These are phyloP conservation scores for Penicillium arizonense DNA, from an alignment of 495 filamentous ascomycete genomes.

Conservation along the genomic window DNA sequence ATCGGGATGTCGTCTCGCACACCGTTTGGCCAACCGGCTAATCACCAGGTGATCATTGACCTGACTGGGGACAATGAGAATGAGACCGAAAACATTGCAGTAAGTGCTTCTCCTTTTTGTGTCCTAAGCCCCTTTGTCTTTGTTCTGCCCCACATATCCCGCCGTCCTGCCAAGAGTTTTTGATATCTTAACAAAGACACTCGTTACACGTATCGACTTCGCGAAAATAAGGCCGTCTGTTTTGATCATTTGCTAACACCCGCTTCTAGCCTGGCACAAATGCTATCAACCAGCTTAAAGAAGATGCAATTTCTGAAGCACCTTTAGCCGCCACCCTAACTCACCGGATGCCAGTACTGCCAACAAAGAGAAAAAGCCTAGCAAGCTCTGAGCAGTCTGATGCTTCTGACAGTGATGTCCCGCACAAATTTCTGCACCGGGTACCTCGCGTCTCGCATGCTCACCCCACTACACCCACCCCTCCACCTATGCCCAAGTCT, in stretches of 20 bases:
- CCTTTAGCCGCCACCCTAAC: constrained; percentile 5
- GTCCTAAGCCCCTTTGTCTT: background rate
- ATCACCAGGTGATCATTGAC: constrained; percentile 1
- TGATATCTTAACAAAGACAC: background rate
- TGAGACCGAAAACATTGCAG: background rate
- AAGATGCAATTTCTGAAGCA: background rate
- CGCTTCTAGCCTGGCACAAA: too few species aligned
- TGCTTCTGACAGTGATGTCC: background rate
- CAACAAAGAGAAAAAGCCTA: constrained; percentile 1
- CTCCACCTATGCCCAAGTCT: constrained; percentile 2
- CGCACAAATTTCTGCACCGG: background rate
- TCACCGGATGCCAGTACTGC: background rate
- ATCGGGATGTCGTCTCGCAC: background rate
- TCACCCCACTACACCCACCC: constrained; percentile 3
- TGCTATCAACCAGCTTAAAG: too few species aligned
- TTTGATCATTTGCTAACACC: too few species aligned
- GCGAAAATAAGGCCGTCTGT: too few species aligned
- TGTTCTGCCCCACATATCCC: background rate
- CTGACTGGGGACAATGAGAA: background rate
- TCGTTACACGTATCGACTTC: too few species aligned
- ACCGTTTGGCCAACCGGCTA: background rate
- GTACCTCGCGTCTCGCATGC: background rate
- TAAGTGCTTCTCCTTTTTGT: background rate
- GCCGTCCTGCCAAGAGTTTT: background rate
- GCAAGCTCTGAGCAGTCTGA: background rate